These are phyloP conservation scores for Citrus medica DNA, from an alignment of 345 rosid species.

Conservation along the genomic window DNA sequence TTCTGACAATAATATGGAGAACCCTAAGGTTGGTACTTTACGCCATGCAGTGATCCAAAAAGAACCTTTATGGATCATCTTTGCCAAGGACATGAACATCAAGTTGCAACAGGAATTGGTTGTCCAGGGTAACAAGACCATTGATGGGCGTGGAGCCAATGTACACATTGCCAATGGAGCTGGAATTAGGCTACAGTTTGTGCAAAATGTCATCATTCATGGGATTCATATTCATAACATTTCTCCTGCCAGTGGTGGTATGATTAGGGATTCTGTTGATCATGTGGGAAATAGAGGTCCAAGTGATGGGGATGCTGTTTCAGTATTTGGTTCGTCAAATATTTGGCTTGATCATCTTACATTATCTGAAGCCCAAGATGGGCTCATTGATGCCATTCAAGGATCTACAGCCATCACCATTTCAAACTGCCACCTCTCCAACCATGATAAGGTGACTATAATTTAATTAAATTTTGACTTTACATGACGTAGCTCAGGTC, in stretches of 20 bases:
- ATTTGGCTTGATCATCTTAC: slow-evolving; percentile 76
- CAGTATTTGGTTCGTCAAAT: slow-evolving; percentile 54
- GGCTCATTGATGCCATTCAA: slow-evolving; percentile 56
- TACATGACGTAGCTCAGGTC: too few relatives aligned
- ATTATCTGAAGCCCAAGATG: slow-evolving; percentile 36
- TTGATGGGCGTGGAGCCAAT: slow-evolving; percentile 70
- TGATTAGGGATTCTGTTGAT: too few relatives aligned
- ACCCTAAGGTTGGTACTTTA: slow-evolving; percentile 74
- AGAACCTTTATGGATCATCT: slow-evolving; percentile 80
- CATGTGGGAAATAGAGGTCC: too few relatives aligned
- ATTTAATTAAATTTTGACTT: too few relatives aligned
- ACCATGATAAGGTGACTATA: neutral
- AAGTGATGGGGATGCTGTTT: slow-evolving; percentile 73
- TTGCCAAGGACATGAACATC: slow-evolving; percentile 60
- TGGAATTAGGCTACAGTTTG: slow-evolving; percentile 56
- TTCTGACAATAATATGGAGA: slow-evolving; percentile 40
- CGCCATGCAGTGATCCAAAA: slow-evolving; percentile 67
- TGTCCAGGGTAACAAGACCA: slow-evolving; percentile 55
- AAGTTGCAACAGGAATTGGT: slow-evolving; percentile 48
- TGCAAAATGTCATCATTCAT: slow-evolving; percentile 70
- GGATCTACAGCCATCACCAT: neutral
- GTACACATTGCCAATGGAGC: slow-evolving; percentile 63
- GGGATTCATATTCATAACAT: slow-evolving; percentile 56
- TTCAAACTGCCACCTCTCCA: neutral
- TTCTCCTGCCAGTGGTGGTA: too few relatives aligned